phyloP scores from a whole-genome alignment of 331 rosid genomes.

The Malus hybrid region DNA sequence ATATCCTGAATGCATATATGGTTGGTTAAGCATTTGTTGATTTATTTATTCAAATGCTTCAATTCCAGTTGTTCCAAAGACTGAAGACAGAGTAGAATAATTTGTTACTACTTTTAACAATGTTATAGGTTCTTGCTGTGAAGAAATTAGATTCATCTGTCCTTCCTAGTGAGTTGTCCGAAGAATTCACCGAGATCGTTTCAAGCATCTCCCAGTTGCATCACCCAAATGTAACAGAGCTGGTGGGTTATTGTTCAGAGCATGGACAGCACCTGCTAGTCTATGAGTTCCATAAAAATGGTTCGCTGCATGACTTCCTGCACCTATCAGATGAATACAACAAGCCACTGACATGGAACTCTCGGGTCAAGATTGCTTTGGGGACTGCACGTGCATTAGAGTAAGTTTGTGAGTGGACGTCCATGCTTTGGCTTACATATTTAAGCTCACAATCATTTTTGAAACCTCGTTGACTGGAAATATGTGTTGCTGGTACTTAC shows the following conservation, averaged over 20 bases:
- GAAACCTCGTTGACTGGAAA: background rate
- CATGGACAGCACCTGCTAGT: slow-evolving; percentile 87
- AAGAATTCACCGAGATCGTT: slow-evolving; percentile 63
- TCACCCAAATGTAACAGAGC: slow-evolving; percentile 78
- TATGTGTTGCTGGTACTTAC: background rate
- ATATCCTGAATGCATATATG: background rate
- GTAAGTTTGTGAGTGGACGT: slow-evolving; percentile 39
- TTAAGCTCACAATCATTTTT: too few species aligned
- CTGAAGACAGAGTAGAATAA: background rate
- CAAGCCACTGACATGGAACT: slow-evolving; percentile 80
- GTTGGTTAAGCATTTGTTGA: slow-evolving; percentile 1
- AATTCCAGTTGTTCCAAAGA: background rate
- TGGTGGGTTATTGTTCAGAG: slow-evolving; percentile 89
- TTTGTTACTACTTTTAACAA: slow-evolving; percentile 14
- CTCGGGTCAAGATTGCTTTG: slow-evolving; percentile 87
- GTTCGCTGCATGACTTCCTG: slow-evolving; percentile 75
- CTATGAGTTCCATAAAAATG: slow-evolving; percentile 70
- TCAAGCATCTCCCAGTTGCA: slow-evolving; percentile 64
- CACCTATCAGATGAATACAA: slow-evolving; percentile 71
- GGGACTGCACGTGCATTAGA: slow-evolving; percentile 90
- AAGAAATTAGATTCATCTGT: slow-evolving; percentile 72
- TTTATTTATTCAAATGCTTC: background rate
- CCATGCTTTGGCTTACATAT: background rate
- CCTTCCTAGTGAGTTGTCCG: slow-evolving; percentile 46
- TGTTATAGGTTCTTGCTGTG: slow-evolving; percentile 76